A percentile compares a stretch with the other conserved stretches of the same genome.
Conservation (phyloP, 2,329 filamentous ascomycete genomes). For the Cercospora zeae-maydis region DNA sequence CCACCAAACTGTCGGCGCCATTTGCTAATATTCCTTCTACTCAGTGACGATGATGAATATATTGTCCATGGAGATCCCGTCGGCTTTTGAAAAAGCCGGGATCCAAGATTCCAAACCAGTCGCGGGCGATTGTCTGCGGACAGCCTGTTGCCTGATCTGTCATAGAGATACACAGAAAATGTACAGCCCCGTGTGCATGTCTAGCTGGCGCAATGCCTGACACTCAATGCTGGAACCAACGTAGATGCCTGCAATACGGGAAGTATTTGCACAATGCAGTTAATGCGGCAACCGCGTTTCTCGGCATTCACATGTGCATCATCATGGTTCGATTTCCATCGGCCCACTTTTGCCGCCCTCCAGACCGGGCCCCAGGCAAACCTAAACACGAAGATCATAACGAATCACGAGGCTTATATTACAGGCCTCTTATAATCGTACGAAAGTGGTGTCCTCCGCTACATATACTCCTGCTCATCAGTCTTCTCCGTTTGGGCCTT, state of each 20-base stretch:
- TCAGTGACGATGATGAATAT: constrained; percentile 6
- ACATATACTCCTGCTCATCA: not conserved
- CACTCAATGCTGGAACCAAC: not conserved
- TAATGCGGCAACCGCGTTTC: not conserved
- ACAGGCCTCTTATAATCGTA: constrained; percentile 7
- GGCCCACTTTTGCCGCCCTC: constrained; percentile 7
- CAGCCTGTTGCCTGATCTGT: not conserved
- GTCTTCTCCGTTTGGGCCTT: not conserved
- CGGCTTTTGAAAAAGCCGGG: not conserved
- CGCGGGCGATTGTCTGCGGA: no score
- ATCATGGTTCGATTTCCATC: constrained; percentile 6
- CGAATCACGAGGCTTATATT: constrained; percentile 10
- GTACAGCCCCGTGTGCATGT: not conserved
- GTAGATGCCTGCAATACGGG: not conserved
- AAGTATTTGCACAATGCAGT: not conserved
- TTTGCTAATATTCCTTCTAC: not conserved
- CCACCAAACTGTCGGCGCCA: not conserved
- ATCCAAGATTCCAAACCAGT: not conserved
- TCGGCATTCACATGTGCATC: constrained; percentile 2
- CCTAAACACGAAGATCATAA: constrained; percentile 9
- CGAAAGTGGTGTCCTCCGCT: not conserved
- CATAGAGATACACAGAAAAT: not conserved
- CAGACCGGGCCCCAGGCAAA: constrained; percentile 4
- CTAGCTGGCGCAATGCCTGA: not conserved
- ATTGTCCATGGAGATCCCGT: constrained; percentile 7